These are phyloP conservation scores for Plenodomus tracheiphilus DNA, from an alignment of 2,329 filamentous ascomycete genomes.

Conservation along the genomic window DNA sequence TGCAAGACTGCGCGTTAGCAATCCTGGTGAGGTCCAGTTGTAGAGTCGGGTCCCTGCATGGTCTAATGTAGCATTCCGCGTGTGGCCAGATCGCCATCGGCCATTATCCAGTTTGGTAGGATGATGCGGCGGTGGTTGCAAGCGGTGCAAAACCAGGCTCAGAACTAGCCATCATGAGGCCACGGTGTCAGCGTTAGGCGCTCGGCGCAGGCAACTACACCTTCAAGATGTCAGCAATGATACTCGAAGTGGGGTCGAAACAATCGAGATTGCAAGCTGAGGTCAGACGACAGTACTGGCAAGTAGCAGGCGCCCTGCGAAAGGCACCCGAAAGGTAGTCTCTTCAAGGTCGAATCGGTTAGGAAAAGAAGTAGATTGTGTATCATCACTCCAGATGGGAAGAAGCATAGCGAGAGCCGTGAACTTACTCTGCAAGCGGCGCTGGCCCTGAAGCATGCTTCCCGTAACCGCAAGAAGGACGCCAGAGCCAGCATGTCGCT, in stretches of 20 bases:
- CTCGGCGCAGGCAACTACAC: constrained; percentile 2
- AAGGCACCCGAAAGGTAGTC: constrained; percentile 66
- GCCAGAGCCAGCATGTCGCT: constrained; percentile 6
- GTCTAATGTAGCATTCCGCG: not conserved
- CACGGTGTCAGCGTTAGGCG: constrained; percentile 2
- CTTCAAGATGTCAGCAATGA: constrained; percentile 15
- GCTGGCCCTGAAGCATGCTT: constrained; percentile 5
- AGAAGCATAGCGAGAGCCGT: constrained; percentile 13
- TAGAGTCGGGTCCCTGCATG: not conserved
- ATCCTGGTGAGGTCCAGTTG: not conserved
- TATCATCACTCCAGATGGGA: constrained; percentile 71
- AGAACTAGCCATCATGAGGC: not conserved
- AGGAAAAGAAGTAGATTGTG: constrained; percentile 81
- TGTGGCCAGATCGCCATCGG: not conserved
- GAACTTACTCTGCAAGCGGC: constrained; percentile 6
- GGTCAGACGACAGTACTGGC: constrained; percentile 86
- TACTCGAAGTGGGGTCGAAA: constrained; percentile 2
- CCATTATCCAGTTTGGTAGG: not conserved
- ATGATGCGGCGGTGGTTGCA: not conserved
- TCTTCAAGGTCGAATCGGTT: constrained; percentile 88
- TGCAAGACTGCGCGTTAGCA: not conserved
- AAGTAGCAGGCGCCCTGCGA: constrained; percentile 78
- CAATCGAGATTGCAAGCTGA: constrained; percentile 5
- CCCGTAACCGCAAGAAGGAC: constrained; percentile 4
- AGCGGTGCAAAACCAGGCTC: not conserved